These are phyloP conservation scores for Colletotrichum tabaci DNA, from an alignment of 2,329 filamentous ascomycete species.

Conservation along the genomic window DNA sequence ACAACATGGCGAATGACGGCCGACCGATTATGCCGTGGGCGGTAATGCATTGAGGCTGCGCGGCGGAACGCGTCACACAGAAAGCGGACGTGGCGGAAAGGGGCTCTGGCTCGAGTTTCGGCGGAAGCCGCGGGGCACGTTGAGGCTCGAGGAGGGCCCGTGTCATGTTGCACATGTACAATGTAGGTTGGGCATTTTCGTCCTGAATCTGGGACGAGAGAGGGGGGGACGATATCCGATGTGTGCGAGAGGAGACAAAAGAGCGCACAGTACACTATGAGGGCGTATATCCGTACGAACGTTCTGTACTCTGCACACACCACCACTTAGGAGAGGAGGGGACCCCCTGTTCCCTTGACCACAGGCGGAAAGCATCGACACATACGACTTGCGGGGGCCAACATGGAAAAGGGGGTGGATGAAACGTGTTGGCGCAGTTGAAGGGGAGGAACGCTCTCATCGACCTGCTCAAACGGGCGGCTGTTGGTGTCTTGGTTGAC, in stretches of 20 bases:
- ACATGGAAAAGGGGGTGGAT: constrained; percentile 29
- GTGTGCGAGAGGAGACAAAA: constrained; percentile 26
- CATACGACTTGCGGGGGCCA: constrained; percentile 19
- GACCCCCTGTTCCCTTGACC: constrained; percentile 25
- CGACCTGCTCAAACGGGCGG: constrained; percentile 22
- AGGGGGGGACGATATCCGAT: constrained; percentile 36
- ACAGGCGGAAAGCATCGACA: constrained; percentile 34
- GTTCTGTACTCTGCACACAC: too few species aligned
- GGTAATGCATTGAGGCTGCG: constrained; percentile 39
- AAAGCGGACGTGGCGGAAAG: constrained; percentile 36
- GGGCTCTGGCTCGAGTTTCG: constrained; percentile 40
- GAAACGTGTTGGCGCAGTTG: constrained; percentile 32
- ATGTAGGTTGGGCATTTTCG: constrained; percentile 30
- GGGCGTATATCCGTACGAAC: too few species aligned
- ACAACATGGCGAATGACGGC: constrained; percentile 13
- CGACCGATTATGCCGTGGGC: constrained; percentile 38
- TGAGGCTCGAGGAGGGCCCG: constrained; percentile 31
- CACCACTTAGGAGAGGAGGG: constrained; percentile 20
- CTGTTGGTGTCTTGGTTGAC: constrained; percentile 13
- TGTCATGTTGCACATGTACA: constrained; percentile 38
- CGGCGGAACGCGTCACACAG: constrained; percentile 36
- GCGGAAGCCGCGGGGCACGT: constrained; percentile 34
- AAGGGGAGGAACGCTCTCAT: constrained; percentile 33
- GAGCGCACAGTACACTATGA: constrained; percentile 5
- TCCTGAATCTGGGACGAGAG: constrained; percentile 42